Percentiles rank a stretch among this genome's conserved stretches.
These are phyloP conservation scores for Aureobasidium uvarum DNA, from an alignment of 2,329 filamentous ascomycete species.

Conservation along the genomic window DNA sequence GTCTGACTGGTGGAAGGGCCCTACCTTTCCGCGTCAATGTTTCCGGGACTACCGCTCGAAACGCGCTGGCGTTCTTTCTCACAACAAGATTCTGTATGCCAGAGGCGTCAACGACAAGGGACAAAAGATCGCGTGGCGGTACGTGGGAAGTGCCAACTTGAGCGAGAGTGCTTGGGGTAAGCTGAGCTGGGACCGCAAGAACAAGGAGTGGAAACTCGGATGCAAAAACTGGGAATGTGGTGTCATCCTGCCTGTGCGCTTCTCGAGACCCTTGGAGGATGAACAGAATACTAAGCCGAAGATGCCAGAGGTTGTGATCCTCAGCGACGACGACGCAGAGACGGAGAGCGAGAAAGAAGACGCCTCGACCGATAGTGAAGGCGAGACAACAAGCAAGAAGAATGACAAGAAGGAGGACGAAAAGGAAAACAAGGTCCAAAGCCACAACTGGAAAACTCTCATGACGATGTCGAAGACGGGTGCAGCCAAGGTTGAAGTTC, in stretches of 20 bases:
- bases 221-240: slow-evolving; percentile 97
- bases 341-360: slow-evolving; percentile 15
- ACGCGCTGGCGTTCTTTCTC: slow-evolving; percentile 72
- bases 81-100: slow-evolving; percentile 65
- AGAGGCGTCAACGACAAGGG: slow-evolving; percentile 46
- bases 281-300: background rate
- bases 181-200: slow-evolving; percentile 64
- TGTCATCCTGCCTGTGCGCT: slow-evolving; percentile 65
- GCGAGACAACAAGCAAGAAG: slow-evolving; percentile 28
- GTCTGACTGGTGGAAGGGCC: slow-evolving; percentile 66
- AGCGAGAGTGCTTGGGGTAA: slow-evolving; percentile 94
- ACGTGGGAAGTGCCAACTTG: slow-evolving; percentile 86
- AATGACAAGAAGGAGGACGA: background rate
- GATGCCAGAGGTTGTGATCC: slow-evolving; percentile 1
- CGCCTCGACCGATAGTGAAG: slow-evolving; percentile 21
- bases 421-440: slow-evolving; percentile 26
- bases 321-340: slow-evolving; percentile 14
- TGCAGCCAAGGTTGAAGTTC: background rate
- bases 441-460: background rate
- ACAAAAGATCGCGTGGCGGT: slow-evolving; percentile 65
- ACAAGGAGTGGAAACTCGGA: slow-evolving; percentile 68
- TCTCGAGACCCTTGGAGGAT: background rate
- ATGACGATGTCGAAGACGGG: background rate
- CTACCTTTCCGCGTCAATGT: slow-evolving; percentile 66
- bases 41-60: slow-evolving; percentile 74